Evolutionary conservation across 768 basidiomycete species (phyloP).

Genomic region (Guyanaporus albipodus): DNA sequence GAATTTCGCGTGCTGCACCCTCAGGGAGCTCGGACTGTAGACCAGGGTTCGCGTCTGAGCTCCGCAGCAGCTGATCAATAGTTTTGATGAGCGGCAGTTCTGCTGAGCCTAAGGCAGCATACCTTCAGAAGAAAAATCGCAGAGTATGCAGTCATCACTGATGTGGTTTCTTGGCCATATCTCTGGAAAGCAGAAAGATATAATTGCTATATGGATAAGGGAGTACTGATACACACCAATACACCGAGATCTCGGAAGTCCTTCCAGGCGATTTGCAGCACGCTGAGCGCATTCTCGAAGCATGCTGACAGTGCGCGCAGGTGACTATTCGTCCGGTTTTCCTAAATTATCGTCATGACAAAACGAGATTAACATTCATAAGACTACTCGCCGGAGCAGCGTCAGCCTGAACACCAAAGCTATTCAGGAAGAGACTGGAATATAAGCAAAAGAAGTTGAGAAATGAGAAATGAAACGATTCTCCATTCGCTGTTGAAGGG

Average conservation of each 20-base stretch:
- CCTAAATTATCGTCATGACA: constrained; percentile 32
- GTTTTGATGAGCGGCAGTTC: constrained; percentile 5
- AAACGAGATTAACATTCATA: constrained; percentile 1
- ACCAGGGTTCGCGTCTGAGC: constrained; percentile 51
- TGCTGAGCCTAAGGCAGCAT: constrained; percentile 9
- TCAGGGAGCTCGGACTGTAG: constrained; percentile 59
- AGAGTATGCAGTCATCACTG: constrained; percentile 83
- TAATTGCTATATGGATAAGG: constrained; percentile 16
- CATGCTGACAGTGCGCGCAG: constrained; percentile 67
- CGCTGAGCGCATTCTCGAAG: constrained; percentile 69
- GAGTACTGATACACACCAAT: constrained; percentile 54
- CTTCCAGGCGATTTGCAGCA: constrained; percentile 64
- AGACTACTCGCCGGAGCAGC: constrained; percentile 47
- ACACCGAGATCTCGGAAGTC: constrained; percentile 73
- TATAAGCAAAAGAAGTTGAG: constrained; percentile 73
- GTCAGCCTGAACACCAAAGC: constrained; percentile 70
- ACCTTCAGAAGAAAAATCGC: constrained; percentile 79
- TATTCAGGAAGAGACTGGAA: constrained; percentile 79
- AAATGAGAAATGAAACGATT: constrained; percentile 72
- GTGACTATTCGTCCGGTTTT: constrained; percentile 56
- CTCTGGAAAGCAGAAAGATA: constrained; percentile 42
- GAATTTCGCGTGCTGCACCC: constrained; percentile 60
- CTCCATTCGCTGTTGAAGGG: constrained; percentile 53
- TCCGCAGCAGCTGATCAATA: constrained; percentile 58
- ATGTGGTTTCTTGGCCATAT: constrained; percentile 81